Evolutionary conservation across 225 moss, liverwort and hornwort species (phyloP).

Genomic region (Pleurozium schreberi): DNA sequence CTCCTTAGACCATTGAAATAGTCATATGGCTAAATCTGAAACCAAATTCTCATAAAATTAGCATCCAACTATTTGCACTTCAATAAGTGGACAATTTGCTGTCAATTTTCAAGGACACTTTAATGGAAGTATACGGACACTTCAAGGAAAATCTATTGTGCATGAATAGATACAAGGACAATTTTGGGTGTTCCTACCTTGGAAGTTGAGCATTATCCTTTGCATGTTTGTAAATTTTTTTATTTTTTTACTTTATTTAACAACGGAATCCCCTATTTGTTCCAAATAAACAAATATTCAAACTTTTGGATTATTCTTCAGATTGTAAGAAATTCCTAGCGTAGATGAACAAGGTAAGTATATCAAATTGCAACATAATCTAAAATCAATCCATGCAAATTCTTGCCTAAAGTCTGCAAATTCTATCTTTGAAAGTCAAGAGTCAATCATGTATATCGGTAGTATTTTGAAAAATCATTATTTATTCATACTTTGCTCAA

Average conservation of each 20-base stretch:
- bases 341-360: background rate
- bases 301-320: background rate
- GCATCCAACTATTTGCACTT: no score
- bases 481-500: background rate
- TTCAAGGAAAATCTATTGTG: no score
- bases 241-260: background rate
- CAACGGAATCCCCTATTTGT: background rate
- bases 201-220: no score
- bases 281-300: background rate
- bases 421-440: no score
- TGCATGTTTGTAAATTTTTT: background rate
- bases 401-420: background rate
- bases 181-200: no score
- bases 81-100: no score
- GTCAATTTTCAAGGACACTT: no score
- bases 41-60: no score
- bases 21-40: no score
- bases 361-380: background rate
- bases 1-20: no score
- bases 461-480: background rate
- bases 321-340: rapidly evolving
- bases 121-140: no score
- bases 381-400: background rate
- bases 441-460: rapidly evolving
- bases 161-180: no score